Conservation (phyloP, 2,329 filamentous ascomycete genomes). For the Arachnomyces sp. region DNA sequence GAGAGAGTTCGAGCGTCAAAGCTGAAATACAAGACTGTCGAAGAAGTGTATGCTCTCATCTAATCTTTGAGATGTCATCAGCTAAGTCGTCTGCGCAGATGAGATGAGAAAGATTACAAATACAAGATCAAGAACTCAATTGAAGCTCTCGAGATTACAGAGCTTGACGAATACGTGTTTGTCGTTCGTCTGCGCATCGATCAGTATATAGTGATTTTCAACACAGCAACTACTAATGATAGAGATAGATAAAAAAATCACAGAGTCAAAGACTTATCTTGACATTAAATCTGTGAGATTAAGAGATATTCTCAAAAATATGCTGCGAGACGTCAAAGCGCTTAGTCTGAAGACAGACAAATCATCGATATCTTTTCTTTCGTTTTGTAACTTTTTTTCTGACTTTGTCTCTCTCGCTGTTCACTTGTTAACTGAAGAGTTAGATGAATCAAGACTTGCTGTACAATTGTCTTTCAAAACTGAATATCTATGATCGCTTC, state of each 20-base stretch:
- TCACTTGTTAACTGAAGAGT: constrained; percentile 3
- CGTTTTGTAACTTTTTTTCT: background rate
- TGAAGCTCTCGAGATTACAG: constrained; percentile 11
- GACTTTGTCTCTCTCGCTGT: too few relatives aligned
- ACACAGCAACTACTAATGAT: constrained; percentile 11
- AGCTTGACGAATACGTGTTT: constrained; percentile 19
- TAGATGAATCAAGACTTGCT: constrained; percentile 15
- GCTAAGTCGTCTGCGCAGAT: constrained; percentile 14
- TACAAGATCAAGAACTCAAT: constrained; percentile 21
- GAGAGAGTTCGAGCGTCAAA: constrained; percentile 11
- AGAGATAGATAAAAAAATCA: constrained; percentile 16
- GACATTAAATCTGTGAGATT: constrained; percentile 27
- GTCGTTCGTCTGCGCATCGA: constrained; percentile 17
- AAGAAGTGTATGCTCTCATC: constrained; percentile 14
- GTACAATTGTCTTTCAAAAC: constrained; percentile 18
- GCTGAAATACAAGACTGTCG: constrained; percentile 16
- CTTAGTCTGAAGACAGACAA: constrained; percentile 25
- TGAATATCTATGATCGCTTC: constrained; percentile 11
- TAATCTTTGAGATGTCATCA: constrained; percentile 7
- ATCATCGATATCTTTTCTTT: constrained; percentile 17
- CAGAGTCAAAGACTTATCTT: constrained; percentile 18
- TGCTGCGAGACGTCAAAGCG: constrained; percentile 23
- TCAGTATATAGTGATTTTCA: constrained; percentile 10
- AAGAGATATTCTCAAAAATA: constrained; percentile 22
- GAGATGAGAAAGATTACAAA: constrained; percentile 20